Conservation (phyloP, 2,329 filamentous ascomycete species). For the Trichoderma arundinaceum region DNA sequence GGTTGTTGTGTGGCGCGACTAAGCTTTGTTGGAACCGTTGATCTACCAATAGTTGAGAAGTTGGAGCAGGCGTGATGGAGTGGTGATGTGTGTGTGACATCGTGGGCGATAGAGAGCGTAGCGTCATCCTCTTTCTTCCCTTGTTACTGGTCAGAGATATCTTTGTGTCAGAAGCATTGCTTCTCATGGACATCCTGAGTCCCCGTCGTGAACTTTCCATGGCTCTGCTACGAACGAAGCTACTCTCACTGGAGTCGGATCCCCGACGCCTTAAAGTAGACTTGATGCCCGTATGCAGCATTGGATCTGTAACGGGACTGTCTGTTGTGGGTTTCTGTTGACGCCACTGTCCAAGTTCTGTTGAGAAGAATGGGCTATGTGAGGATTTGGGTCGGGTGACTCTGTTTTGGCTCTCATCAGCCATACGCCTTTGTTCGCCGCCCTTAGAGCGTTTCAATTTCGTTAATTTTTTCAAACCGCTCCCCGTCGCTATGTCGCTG, state of each 20-base stretch:
- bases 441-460: constrained; percentile 2
- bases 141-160: constrained; percentile 41
- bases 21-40: constrained; percentile 53
- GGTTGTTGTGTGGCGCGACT: constrained; percentile 44
- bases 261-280: constrained; percentile 56
- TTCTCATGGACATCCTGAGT: constrained; percentile 78
- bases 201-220: constrained; percentile 55
- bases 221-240: constrained; percentile 72
- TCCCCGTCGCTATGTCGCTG: background rate
- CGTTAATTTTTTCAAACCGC: constrained; percentile 5
- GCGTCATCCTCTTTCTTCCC: constrained; percentile 67
- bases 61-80: constrained; percentile 48
- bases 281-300: constrained; percentile 33
- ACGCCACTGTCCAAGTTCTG: constrained; percentile 33
- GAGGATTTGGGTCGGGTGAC: constrained; percentile 42
- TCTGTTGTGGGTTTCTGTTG: constrained; percentile 40
- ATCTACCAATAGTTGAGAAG: constrained; percentile 31
- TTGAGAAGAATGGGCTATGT: constrained; percentile 35
- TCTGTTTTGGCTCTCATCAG: constrained; percentile 28
- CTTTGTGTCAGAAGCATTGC: constrained; percentile 37
- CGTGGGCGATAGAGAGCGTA: constrained; percentile 73
- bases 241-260: constrained; percentile 77
- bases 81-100: constrained; percentile 58
- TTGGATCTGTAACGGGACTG: constrained; percentile 33
- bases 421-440: constrained; percentile 24